Conservation (phyloP, 352 stramenopile genomes). For the Pythium chondricola region DNA sequence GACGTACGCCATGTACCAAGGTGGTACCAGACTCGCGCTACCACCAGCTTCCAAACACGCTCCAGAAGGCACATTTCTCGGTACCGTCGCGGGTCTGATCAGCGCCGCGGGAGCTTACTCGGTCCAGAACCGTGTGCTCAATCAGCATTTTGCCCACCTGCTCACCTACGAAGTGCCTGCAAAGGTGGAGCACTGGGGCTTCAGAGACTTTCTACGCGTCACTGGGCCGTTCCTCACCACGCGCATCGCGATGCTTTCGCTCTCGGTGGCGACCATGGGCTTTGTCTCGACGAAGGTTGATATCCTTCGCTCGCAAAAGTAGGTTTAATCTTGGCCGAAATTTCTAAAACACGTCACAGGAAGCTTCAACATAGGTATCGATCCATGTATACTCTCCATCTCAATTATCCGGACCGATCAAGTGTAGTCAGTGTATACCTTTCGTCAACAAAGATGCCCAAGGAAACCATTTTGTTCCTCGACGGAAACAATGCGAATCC, state of each 20-base stretch:
- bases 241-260: slow-evolving; percentile 60
- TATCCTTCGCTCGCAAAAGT: slow-evolving; percentile 17
- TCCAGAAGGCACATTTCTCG: slow-evolving; percentile 38
- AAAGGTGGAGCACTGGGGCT: slow-evolving; percentile 62
- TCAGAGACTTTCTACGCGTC: slow-evolving; percentile 62
- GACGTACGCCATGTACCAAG: slow-evolving; percentile 66
- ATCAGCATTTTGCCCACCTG: slow-evolving; percentile 51
- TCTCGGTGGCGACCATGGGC: slow-evolving; percentile 57
- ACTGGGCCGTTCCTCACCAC: slow-evolving; percentile 47
- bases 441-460: background rate
- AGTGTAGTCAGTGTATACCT: slow-evolving; percentile 15
- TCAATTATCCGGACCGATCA: background rate
- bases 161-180: slow-evolving; percentile 65
- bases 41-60: slow-evolving; percentile 20
- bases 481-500: slow-evolving; percentile 8
- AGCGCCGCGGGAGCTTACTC: slow-evolving; percentile 42
- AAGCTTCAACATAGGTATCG: slow-evolving; percentile 5
- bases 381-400: slow-evolving; percentile 1
- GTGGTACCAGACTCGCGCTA: slow-evolving; percentile 40
- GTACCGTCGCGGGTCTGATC: slow-evolving; percentile 25
- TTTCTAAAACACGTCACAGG: background rate
- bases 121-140: slow-evolving; percentile 40
- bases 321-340: background rate
- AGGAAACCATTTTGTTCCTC: background rate
- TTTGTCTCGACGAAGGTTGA: slow-evolving; percentile 64